phyloP scores from a whole-genome alignment of 2,329 filamentous ascomycete genomes.

The Ophiostoma ulmi region DNA sequence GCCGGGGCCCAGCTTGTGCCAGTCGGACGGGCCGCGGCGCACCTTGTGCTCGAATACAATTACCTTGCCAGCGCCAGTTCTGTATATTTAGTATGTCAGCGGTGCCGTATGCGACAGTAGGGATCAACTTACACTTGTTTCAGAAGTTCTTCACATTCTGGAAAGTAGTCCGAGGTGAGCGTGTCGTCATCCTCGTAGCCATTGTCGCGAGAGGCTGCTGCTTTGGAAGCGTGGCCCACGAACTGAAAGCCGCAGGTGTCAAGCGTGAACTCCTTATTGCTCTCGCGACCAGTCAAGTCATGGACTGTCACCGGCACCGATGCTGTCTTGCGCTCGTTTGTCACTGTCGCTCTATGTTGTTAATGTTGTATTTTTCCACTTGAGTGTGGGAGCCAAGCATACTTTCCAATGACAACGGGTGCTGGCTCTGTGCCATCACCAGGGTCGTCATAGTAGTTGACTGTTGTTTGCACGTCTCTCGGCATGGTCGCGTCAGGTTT shows the following conservation, averaged over 20 bases:
- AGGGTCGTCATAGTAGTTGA: neutral
- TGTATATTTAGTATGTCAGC: neutral
- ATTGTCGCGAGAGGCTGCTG: neutral
- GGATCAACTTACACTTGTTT: neutral
- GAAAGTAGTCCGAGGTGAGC: neutral
- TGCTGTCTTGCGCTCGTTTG: neutral
- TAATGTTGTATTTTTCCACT: neutral
- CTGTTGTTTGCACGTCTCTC: neutral
- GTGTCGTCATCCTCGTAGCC: neutral
- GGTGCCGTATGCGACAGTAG: neutral
- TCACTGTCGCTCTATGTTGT: neutral
- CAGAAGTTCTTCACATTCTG: neutral
- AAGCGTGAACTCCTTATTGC: neutral
- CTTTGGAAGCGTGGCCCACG: neutral
- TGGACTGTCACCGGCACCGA: neutral
- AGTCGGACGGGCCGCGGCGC: slow-evolving; percentile 47
- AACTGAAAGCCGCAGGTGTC: neutral
- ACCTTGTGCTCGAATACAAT: slow-evolving; percentile 67
- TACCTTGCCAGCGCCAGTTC: neutral
- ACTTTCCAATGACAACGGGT: neutral
- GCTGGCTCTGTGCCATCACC: neutral
- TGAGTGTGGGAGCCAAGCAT: neutral
- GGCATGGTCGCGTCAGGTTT: neutral
- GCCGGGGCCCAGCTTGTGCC: slow-evolving; percentile 63
- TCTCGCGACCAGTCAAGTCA: neutral